Base-by-base conservation (phyloP, 108 stramenopile species). In the Heterococcus sp. region DNA sequence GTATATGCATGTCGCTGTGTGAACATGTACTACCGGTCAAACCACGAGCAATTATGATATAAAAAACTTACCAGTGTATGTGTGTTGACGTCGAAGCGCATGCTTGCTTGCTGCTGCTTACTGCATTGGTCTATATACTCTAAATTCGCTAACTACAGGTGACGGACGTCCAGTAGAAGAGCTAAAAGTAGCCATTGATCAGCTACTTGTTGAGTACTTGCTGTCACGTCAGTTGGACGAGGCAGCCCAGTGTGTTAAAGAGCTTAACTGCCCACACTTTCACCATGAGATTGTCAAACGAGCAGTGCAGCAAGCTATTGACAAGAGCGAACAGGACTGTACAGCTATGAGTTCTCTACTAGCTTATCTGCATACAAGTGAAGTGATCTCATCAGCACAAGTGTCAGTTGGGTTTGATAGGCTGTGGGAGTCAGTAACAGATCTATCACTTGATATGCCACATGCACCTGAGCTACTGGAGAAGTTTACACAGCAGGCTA, bases 261-360 rank as follows among this genome's bases (percentile, higher is more conserved):
- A 96, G 77, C 82, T 98, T 38, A 87, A 93, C 69, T 85, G 92
- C 30, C 71, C 82, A 3, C 92, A 94, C 75, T 98, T 96, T 76
- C 94, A 93, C 79, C 97, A 98, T 76, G 97, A 98, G 84, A 89
- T 96, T 28, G 92, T 98, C 46, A 98, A 98, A 84, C 92, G 97
- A 14, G 97, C 94, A 30, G 92, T 95, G 28, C 72, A 80, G 79
- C 71, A 72, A 37, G 92, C 94, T 38, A 92, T 97, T 86, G 90
- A 90, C 65, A 92, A 93, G 75, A 63, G 71, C 11, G 79, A 88
- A 75, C 93, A 93, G 69, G 93, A 91, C 36, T 90, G 88, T 38
- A 88, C 76, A 32, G 81, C 71, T 33, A 69, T 72, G 65, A 82
- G 76, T 35, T 29, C 74, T 21, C 66, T 89, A 26, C 46, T 89